These are phyloP conservation scores for Verbascum thapsus DNA, from an alignment of 257 asterid genomes.

Conservation along the genomic window DNA sequence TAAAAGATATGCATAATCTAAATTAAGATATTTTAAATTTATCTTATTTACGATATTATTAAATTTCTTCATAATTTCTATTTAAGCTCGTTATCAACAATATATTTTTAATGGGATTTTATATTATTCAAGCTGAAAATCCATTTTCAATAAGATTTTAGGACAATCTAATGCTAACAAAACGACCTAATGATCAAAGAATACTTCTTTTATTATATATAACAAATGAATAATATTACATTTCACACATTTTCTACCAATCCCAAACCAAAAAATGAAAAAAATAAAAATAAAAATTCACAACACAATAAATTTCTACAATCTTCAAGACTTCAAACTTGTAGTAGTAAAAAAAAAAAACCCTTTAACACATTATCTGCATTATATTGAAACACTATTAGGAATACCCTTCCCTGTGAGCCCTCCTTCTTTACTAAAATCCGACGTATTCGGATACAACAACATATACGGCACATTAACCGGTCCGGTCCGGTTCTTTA, in stretches of 20 bases:
- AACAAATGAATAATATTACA: neutral
- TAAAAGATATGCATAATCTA: too few species aligned
- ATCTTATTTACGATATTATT: too few species aligned
- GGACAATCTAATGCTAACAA: too few species aligned
- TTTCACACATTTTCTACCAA: neutral
- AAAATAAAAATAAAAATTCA: too few species aligned
- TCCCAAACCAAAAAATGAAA: neutral
- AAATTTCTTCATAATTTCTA: too few species aligned
- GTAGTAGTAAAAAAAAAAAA: neutral
- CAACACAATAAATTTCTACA: neutral
- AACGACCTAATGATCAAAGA: neutral
- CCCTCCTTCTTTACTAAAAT: conserved; percentile 46
- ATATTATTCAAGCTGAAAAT: too few species aligned
- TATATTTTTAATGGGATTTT: too few species aligned
- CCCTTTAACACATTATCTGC: neutral
- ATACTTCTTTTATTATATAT: neutral
- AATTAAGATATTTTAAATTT: too few species aligned
- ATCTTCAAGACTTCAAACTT: neutral
- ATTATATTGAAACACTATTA: conserved; percentile 70
- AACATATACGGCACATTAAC: conserved; percentile 44
- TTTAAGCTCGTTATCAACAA: too few species aligned
- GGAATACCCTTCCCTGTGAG: conserved; percentile 81
- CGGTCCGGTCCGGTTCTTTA: conserved; percentile 47
- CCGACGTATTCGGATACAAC: conserved; percentile 48
- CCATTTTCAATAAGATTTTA: too few species aligned